phyloP scores from a whole-genome alignment of 75 land plant genomes.

The Cunninghamia lanceolata region DNA sequence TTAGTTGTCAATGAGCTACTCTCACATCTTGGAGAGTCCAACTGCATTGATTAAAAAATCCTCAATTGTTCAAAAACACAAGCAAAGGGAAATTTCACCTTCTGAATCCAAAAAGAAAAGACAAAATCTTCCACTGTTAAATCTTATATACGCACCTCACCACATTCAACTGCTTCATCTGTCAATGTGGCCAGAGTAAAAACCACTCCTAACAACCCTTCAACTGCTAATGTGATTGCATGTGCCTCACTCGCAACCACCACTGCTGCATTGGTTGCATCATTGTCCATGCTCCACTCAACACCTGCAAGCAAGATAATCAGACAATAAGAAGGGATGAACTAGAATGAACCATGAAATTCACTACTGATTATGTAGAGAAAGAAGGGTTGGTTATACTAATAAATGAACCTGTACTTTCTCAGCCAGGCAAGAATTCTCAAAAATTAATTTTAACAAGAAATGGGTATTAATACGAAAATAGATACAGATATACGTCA shows the following conservation, averaged over 20 bases:
- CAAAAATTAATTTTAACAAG: not conserved
- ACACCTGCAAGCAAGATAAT: conserved; percentile 47
- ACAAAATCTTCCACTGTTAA: not conserved
- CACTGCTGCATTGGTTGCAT: conserved; percentile 87
- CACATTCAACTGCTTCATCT: conserved; percentile 89
- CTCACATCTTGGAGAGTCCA: conserved; percentile 79
- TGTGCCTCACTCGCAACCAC: conserved; percentile 98
- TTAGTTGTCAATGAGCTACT: conserved; percentile 19
- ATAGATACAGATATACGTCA: not conserved
- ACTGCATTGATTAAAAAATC: conserved; percentile 29
- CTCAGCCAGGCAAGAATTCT: not conserved
- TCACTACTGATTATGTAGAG: not conserved
- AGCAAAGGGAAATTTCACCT: not conserved
- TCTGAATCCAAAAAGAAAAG: not conserved
- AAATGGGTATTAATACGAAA: not conserved
- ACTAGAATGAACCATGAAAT: not conserved
- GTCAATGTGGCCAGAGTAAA: conserved; percentile 95
- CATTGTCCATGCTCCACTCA: conserved; percentile 96
- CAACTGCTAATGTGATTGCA: conserved; percentile 93
- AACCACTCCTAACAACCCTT: conserved; percentile 92
- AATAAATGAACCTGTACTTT: not conserved
- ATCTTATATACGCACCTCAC: conserved; percentile 58
- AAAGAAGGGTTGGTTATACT: not conserved
- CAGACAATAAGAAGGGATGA: not conserved
- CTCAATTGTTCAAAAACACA: not conserved